phyloP scores from a whole-genome alignment of 2,329 filamentous ascomycete species.

The Clonostachys rosea region DNA sequence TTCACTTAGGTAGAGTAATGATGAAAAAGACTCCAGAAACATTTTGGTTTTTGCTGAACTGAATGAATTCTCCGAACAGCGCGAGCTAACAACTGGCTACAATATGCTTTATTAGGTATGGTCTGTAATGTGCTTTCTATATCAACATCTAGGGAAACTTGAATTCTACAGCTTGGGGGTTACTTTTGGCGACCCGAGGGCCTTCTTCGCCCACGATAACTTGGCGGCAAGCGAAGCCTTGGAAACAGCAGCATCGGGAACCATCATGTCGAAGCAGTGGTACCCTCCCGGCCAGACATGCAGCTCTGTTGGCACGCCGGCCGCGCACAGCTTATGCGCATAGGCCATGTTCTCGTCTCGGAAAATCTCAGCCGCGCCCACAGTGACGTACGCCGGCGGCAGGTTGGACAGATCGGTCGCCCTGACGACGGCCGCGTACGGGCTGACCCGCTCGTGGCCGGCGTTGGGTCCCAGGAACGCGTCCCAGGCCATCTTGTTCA shows the following conservation, averaged over 20 bases:
- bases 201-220: conserved; percentile 7
- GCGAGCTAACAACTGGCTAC: not conserved
- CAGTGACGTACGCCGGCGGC: conserved; percentile 36
- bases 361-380: conserved; percentile 36
- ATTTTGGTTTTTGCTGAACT: no score
- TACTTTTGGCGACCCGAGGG: conserved; percentile 1
- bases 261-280: conserved; percentile 27
- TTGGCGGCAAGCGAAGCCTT: conserved; percentile 6
- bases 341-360: conserved; percentile 32
- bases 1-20: not conserved
- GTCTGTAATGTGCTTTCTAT: not conserved
- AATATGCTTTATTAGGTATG: not conserved
- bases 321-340: conserved; percentile 29
- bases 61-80: no score
- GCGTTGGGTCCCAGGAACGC: conserved; percentile 27
- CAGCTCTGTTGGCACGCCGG: conserved; percentile 32
- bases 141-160: not conserved
- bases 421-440: conserved; percentile 23
- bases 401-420: conserved; percentile 26
- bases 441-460: conserved; percentile 23
- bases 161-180: not conserved
- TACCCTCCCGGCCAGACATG: conserved; percentile 35
- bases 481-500: conserved; percentile 34
- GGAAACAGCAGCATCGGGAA: conserved; percentile 7
- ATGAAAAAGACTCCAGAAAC: not conserved